Percentiles rank a stretch among this genome's conserved stretches.
These are phyloP conservation scores for Closterium sp. DNA, from an alignment of 139 green algal genomes.

Conservation along the genomic window DNA sequence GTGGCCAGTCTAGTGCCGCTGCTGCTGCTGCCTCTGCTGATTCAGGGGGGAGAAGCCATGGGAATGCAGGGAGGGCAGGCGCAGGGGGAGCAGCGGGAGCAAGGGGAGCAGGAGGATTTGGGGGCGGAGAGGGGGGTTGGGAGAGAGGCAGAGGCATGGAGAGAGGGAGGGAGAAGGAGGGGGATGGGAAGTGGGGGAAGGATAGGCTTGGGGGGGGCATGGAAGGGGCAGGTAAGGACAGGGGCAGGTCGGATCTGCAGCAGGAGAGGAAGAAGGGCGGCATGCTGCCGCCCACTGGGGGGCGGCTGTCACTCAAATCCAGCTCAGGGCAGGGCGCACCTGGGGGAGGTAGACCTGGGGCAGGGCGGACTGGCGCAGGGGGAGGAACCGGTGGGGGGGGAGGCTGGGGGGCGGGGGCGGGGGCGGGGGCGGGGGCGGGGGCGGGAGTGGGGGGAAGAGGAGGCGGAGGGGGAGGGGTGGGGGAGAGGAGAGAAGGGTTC, in stretches of 20 bases:
- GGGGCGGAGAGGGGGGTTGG: neutral
- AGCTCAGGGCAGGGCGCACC: neutral
- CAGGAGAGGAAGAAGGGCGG: neutral
- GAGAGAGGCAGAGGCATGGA: neutral
- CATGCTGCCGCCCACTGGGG: neutral
- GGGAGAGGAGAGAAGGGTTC: neutral
- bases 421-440: neutral
- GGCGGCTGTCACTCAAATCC: neutral
- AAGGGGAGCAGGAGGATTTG: neutral
- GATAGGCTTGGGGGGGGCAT: neutral
- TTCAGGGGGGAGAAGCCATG: neutral
- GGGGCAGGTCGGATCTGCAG: neutral
- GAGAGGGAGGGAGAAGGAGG: neutral
- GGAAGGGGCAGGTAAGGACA: neutral
- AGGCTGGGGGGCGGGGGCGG: neutral
- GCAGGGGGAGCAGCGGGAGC: neutral
- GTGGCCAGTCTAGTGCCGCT: neutral
- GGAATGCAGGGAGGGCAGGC: neutral
- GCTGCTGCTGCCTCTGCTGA: neutral
- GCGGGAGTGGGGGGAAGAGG: neutral
- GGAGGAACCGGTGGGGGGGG: neutral
- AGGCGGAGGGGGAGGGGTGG: neutral
- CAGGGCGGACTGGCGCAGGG: neutral
- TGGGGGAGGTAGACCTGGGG: slow-evolving; percentile 1
- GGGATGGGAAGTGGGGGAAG: neutral